Percentiles rank a stretch among this genome's conserved stretches.
Evolutionary conservation across 23 red algal species (phyloP).

Genomic region (Gracilaria vermiculophylla): DNA sequence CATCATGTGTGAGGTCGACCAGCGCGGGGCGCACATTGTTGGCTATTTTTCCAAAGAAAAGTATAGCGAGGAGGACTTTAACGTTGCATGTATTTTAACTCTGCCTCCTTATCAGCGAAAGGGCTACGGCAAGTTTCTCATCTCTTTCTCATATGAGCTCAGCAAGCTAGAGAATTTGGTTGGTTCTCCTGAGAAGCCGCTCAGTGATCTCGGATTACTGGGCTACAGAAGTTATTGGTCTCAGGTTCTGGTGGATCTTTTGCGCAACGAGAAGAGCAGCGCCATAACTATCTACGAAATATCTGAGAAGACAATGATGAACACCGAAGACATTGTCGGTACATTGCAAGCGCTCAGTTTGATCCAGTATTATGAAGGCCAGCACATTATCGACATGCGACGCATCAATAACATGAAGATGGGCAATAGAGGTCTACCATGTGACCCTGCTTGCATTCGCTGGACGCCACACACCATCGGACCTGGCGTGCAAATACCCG

Average conservation of each 20-base stretch:
- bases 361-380: conserved; percentile 99
- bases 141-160: conserved; percentile 95
- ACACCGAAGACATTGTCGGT: conserved; percentile 96
- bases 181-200: conserved; percentile 95
- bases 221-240: conserved; percentile 99
- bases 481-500: conserved; percentile 49
- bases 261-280: conserved; percentile 62
- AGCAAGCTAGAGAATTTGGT: conserved; percentile 85
- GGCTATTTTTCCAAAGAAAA: conserved; percentile 99
- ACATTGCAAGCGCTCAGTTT: conserved; percentile 93
- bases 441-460: conserved; percentile 77
- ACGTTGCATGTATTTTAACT: conserved; percentile 98
- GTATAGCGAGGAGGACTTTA: conserved; percentile 95
- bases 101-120: conserved; percentile 94
- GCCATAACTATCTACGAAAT: conserved; percentile 86
- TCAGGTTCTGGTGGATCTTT: conserved; percentile 91
- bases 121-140: conserved; percentile 99
- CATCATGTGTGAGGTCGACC: conserved; percentile 96
- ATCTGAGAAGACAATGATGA: conserved; percentile 97
- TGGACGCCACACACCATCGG: conserved; percentile 86
- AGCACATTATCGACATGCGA: conserved; percentile 96
- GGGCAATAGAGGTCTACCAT: conserved; percentile 82
- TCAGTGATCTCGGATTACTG: conserved; percentile 93
- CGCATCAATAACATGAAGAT: conserved; percentile 87
- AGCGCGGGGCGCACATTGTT: conserved; percentile 84